Base-by-base conservation (phyloP, 1,284 basidiomycete species). In the Marasmius sp. region DNA sequence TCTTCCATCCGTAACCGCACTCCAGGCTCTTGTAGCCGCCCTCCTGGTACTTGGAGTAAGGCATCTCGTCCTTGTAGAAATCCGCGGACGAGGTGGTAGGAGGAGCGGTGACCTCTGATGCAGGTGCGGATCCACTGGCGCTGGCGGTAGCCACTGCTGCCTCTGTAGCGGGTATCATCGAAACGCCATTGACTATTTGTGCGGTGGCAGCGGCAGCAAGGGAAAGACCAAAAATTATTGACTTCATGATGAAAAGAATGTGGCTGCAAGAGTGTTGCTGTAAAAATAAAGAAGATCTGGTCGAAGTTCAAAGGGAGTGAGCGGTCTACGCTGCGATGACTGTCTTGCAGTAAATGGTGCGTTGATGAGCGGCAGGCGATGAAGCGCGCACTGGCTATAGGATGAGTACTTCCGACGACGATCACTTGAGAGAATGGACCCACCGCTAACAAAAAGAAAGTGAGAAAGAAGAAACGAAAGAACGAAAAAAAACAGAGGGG, bases 291-390 rank as follows among this genome's bases (percentile, higher is more conserved):
- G 74, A 73, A 69, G 70, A 65, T 71, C 68, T 75, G 71, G 72
- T 72, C 67, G 75, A 77, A 74, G 72, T 76, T 67, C 72, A 75
- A 74, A 76, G 77, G 55, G 75, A 76, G 74, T 66, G 72, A 86
- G 87, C 87, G 87, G 77, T 90, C 87, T 85, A 89, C 87, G 87
- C 87, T 86, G 77, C 74, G 64, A 77, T 76, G 71, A 82, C 83
- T 85, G 84, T 79, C 84, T 85, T 75, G 84, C 84, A 86, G 84
- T 78, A 74, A 68, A 70, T 67, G 67, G 72, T 68, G 69, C 74
- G 68, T 66, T 70, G 66, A 63, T 68, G 67, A 56, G 58, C 52
- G 60, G 70, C 70, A 70, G 68, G 73, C 68, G 71, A 72, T 58
- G 62, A 64, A 47, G 20, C 16, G 45, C 45, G 20, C 16, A n/a